Percentiles rank a stretch among this genome's conserved stretches.
Conservation (phyloP, 2,329 filamentous ascomycete genomes). For the Arthrobotrys entomopaga region DNA sequence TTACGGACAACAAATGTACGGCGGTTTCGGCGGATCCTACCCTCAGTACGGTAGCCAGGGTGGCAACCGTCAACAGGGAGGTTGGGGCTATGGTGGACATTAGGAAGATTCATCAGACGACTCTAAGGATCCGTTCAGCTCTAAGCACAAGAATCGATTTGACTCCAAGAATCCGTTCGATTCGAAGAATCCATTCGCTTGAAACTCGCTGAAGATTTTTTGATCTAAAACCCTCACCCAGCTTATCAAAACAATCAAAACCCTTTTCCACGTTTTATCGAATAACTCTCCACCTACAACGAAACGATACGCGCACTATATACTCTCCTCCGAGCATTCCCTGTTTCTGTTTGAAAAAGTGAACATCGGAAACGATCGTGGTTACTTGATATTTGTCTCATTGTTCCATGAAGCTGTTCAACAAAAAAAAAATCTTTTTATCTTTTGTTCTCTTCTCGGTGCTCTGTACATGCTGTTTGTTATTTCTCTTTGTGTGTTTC, state of each 20-base stretch:
- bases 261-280: conserved; percentile 33
- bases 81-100: conserved; percentile 53
- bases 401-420: conserved; percentile 37
- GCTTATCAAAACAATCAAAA: conserved; percentile 12
- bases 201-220: background rate
- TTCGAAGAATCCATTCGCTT: too few relatives aligned
- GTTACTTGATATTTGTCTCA: conserved; percentile 34
- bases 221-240: background rate
- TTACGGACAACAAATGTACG: conserved; percentile 48
- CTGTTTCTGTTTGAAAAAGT: conserved; percentile 49
- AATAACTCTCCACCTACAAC: conserved; percentile 40
- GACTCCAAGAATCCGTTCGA: too few relatives aligned
- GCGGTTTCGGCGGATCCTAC: conserved; percentile 48
- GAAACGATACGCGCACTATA: conserved; percentile 22
- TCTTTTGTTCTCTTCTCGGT: conserved; percentile 29
- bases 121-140: conserved; percentile 27
- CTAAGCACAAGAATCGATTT: background rate
- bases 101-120: conserved; percentile 43
- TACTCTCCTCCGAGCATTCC: conserved; percentile 18
- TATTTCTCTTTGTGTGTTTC: conserved; percentile 16
- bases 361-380: conserved; percentile 24
- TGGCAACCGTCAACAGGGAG: conserved; percentile 46
- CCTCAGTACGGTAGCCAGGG: conserved; percentile 46
- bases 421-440: conserved; percentile 35
- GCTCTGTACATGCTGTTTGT: conserved; percentile 38